These are phyloP conservation scores for Xylariaceae sp. DNA, from an alignment of 2,329 filamentous ascomycete genomes.

Conservation along the genomic window DNA sequence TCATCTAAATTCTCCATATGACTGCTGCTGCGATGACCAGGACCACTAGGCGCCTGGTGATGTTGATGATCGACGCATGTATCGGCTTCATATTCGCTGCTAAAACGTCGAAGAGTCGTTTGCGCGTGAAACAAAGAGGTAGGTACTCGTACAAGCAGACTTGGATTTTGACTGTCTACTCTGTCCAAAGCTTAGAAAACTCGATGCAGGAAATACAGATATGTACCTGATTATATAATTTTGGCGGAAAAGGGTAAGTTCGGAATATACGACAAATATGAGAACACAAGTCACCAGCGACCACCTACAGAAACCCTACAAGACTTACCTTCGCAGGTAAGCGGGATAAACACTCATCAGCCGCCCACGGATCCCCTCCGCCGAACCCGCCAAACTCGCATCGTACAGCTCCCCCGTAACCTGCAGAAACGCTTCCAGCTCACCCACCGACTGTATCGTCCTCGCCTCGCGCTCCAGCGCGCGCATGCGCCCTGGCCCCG, in stretches of 20 bases:
- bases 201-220: no score
- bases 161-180: no score
- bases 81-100: slow-evolving; percentile 38
- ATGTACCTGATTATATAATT: no score
- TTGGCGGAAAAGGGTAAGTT: no score
- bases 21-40: slow-evolving; percentile 25
- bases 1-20: slow-evolving; percentile 25
- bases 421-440: neutral
- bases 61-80: slow-evolving; percentile 21
- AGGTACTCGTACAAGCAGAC: no score
- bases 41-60: slow-evolving; percentile 22
- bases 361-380: neutral
- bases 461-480: slow-evolving; percentile 1
- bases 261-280: no score
- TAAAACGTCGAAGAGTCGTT: slow-evolving; percentile 34
- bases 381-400: neutral
- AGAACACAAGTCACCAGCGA: no score
- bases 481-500: neutral
- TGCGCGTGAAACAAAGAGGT: no score
- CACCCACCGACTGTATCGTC: neutral
- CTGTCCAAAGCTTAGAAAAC: no score
- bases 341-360: neutral
- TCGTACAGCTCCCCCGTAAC: neutral
- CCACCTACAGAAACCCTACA: no score
- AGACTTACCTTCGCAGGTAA: neutral